These are phyloP conservation scores for Orobanche coerulescens DNA, from an alignment of 257 asterid genomes.

Conservation along the genomic window DNA sequence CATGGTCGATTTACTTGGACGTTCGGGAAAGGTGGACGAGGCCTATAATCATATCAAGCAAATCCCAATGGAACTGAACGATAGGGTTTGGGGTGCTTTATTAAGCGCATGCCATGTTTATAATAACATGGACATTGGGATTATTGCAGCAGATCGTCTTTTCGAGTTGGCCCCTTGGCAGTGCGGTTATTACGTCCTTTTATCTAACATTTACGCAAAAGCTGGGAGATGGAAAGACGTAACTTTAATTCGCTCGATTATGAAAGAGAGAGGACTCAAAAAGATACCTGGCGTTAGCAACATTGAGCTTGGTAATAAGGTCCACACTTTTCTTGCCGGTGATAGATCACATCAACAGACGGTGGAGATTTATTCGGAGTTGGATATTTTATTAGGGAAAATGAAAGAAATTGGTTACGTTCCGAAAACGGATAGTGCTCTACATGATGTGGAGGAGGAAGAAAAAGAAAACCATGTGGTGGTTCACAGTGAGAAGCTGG, in stretches of 20 bases:
- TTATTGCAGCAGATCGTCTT: slow-evolving; percentile 74
- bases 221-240: slow-evolving; percentile 89
- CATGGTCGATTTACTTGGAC: slow-evolving; percentile 84
- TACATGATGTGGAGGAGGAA: slow-evolving; percentile 93
- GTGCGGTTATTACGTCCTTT: slow-evolving; percentile 71
- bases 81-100: slow-evolving; percentile 82
- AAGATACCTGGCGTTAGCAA: slow-evolving; percentile 81
- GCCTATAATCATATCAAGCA: slow-evolving; percentile 54
- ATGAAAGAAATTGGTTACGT: slow-evolving; percentile 76
- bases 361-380: slow-evolving; percentile 52
- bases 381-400: slow-evolving; percentile 58
- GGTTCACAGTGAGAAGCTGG: slow-evolving; percentile 88
- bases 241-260: slow-evolving; percentile 45
- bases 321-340: slow-evolving; percentile 84
- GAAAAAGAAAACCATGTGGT: slow-evolving; percentile 77
- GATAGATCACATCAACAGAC: slow-evolving; percentile 61
- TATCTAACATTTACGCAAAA: slow-evolving; percentile 80
- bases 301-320: slow-evolving; percentile 46
- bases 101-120: slow-evolving; percentile 70
- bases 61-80: slow-evolving; percentile 61
- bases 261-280: slow-evolving; percentile 65
- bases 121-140: slow-evolving; percentile 63
- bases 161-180: slow-evolving; percentile 64
- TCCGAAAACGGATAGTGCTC: slow-evolving; percentile 61
- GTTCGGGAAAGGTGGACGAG: slow-evolving; percentile 61